Conservation (phyloP, 2,329 filamentous ascomycete genomes). For the Sclerotinia borealis region DNA sequence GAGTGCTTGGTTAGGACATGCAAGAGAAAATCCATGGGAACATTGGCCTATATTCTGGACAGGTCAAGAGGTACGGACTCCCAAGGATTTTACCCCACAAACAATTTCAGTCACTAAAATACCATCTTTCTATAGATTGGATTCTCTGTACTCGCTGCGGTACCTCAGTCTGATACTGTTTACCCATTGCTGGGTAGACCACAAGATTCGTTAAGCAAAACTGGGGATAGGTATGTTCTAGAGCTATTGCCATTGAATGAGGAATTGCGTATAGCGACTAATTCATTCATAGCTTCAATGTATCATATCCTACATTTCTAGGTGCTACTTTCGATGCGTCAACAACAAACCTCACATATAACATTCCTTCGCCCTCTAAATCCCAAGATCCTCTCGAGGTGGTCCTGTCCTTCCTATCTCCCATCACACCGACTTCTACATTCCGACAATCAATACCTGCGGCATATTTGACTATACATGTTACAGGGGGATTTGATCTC, state of each 20-base stretch:
- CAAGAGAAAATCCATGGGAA: conserved; percentile 69
- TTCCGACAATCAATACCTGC: conserved; percentile 49
- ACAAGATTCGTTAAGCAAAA: conserved; percentile 51
- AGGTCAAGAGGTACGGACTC: conserved; percentile 49
- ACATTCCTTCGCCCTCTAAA: conserved; percentile 41
- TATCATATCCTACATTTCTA: conserved; percentile 52
- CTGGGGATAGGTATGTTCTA: conserved; percentile 33
- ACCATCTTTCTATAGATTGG: conserved; percentile 41
- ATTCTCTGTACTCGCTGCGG: conserved; percentile 55
- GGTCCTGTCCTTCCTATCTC: conserved; percentile 49
- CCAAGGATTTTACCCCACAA: neutral
- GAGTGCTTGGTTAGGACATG: conserved; percentile 57
- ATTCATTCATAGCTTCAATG: conserved; percentile 41
- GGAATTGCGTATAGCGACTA: neutral
- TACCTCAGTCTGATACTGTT: conserved; percentile 52
- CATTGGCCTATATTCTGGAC: conserved; percentile 86
- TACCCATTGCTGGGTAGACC: conserved; percentile 61
- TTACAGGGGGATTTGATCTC: conserved; percentile 59
- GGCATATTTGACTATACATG: conserved; percentile 67
- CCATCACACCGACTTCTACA: conserved; percentile 31
- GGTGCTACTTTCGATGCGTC: conserved; percentile 63
- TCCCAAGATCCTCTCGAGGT: conserved; percentile 43
- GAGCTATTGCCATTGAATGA: neutral
- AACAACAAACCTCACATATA: conserved; percentile 63
- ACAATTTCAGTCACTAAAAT: conserved; percentile 3